Percentiles rank a stretch among this genome's conserved stretches.
phyloP scores from a whole-genome alignment of 345 rosid genomes.

The Brassica napus region DNA sequence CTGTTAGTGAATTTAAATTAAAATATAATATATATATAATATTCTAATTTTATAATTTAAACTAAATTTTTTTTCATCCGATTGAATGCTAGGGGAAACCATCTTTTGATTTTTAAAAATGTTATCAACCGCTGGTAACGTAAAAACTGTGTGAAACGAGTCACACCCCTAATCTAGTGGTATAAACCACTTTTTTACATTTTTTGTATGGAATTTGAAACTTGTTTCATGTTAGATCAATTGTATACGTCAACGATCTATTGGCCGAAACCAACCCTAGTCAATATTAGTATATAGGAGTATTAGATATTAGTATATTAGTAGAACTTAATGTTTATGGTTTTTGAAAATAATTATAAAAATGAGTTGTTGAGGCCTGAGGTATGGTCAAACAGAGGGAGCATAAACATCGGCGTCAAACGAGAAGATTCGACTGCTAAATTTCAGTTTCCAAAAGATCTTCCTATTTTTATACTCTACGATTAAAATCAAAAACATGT shows the following conservation, averaged over 20 bases:
- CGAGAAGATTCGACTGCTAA: conserved; percentile 34
- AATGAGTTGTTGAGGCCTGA: background rate
- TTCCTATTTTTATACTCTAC: conserved; percentile 8
- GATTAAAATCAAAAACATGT: background rate
- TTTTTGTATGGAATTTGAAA: background rate
- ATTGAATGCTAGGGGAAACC: too few species aligned
- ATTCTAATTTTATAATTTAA: too few species aligned
- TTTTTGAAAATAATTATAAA: background rate
- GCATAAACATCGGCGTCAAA: conserved; percentile 40
- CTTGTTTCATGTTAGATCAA: background rate
- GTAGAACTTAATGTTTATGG: background rate
- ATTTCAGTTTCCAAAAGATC: conserved; percentile 39
- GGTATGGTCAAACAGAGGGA: conserved; percentile 23
- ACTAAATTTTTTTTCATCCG: too few species aligned
- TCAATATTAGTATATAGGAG: background rate
- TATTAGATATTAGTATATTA: too few species aligned
- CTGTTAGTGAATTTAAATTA: too few species aligned
- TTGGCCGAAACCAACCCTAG: background rate
- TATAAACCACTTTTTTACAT: background rate
- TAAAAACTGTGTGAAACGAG: too few species aligned
- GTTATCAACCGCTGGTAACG: too few species aligned
- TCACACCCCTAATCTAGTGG: background rate
- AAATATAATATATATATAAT: too few species aligned
- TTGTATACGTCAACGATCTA: background rate
- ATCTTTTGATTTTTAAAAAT: too few species aligned